phyloP scores from a whole-genome alignment of 495 filamentous ascomycete genomes.

The Letharia lupina region DNA sequence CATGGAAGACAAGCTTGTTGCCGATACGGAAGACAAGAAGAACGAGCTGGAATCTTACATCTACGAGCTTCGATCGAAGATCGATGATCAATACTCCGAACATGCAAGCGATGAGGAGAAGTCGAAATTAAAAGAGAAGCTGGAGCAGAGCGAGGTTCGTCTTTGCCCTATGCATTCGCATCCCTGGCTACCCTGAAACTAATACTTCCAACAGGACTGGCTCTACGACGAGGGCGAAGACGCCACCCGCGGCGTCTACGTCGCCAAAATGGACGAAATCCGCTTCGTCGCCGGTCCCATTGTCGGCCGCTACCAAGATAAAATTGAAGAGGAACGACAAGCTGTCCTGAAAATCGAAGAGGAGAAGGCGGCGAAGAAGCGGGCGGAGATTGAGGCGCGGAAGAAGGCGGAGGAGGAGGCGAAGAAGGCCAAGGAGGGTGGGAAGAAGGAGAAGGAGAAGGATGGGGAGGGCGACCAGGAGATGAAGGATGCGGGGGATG shows the following conservation, averaged over 20 bases:
- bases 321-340: slow-evolving; percentile 80
- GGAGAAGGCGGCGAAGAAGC: slow-evolving; percentile 75
- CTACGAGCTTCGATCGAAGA: slow-evolving; percentile 90
- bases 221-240: slow-evolving; percentile 97
- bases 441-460: slow-evolving; percentile 35
- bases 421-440: slow-evolving; percentile 43
- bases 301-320: slow-evolving; percentile 90
- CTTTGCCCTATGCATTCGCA: slow-evolving; percentile 19
- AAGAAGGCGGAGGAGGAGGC: slow-evolving; percentile 46
- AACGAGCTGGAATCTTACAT: slow-evolving; percentile 97
- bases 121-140: slow-evolving; percentile 68
- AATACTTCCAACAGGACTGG: slow-evolving; percentile 64
- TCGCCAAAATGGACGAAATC: slow-evolving; percentile 93
- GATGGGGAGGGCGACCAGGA: slow-evolving; percentile 42
- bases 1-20: slow-evolving; percentile 97
- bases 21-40: slow-evolving; percentile 98
- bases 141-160: slow-evolving; percentile 75
- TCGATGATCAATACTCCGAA: slow-evolving; percentile 80
- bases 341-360: slow-evolving; percentile 66
- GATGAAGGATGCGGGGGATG: slow-evolving; percentile 47
- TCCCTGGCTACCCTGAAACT: slow-evolving; percentile 4
- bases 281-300: slow-evolving; percentile 83
- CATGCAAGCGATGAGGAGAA: slow-evolving; percentile 92
- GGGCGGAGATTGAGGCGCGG: slow-evolving; percentile 59
- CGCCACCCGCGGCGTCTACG: slow-evolving; percentile 84